Conservation (phyloP, 148 eudicot genomes). For the Cornus suecica region DNA sequence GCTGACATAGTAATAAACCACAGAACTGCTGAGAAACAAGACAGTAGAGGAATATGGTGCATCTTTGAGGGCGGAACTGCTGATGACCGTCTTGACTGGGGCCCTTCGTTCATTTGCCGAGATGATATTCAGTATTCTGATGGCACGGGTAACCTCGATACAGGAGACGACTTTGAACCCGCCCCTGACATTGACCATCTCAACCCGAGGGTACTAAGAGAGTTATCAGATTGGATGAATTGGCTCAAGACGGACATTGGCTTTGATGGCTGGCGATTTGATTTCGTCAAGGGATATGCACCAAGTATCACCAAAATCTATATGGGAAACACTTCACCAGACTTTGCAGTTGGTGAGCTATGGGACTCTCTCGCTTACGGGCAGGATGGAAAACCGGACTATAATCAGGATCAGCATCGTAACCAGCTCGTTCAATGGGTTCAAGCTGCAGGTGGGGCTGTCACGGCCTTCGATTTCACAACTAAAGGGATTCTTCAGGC, state of each 20-base stretch:
- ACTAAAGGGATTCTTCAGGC: conserved; percentile 61
- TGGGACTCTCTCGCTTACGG: conserved; percentile 44
- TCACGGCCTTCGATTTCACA: conserved; percentile 61
- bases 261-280: conserved; percentile 64
- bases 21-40: conserved; percentile 42
- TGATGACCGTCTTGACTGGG: conserved; percentile 75
- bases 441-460: conserved; percentile 37
- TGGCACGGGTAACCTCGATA: conserved; percentile 61
- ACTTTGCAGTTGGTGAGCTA: conserved; percentile 62
- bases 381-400: conserved; percentile 35
- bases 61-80: conserved; percentile 74
- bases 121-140: conserved; percentile 51
- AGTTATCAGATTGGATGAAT: conserved; percentile 72
- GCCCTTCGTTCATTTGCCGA: conserved; percentile 55
- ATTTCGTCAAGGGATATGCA: conserved; percentile 61
- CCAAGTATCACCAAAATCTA: conserved; percentile 44
- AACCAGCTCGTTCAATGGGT: conserved; percentile 50
- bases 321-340: conserved; percentile 47
- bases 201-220: conserved; percentile 53
- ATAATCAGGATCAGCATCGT: conserved; percentile 49
- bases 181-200: conserved; percentile 83
- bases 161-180: conserved; percentile 35
- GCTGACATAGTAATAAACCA: conserved; percentile 82
- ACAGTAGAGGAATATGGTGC: conserved; percentile 55
- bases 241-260: conserved; percentile 65